Evolutionary conservation across 2,329 filamentous ascomycete species (phyloP).

Genomic region (Epichloe coenophiala): DNA sequence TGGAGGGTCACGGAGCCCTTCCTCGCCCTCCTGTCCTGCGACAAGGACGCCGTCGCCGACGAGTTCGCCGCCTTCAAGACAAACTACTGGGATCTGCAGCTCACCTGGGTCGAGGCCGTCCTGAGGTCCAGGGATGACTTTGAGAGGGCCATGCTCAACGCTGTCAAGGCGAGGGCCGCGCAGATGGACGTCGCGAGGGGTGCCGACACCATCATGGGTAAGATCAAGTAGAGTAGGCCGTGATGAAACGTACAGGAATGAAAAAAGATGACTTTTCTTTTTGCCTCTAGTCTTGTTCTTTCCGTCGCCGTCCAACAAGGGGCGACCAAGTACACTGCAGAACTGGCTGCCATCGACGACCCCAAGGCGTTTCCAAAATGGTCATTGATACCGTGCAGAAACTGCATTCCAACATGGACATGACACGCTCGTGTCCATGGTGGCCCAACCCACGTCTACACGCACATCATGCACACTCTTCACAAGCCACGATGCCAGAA

Average conservation of each 20-base stretch:
- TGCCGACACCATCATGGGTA: slow-evolving; percentile 90
- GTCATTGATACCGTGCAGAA: no score
- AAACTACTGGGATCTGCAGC: slow-evolving; percentile 84
- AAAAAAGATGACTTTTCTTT: no score
- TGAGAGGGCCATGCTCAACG: slow-evolving; percentile 76
- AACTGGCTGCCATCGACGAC: no score
- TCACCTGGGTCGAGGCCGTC: slow-evolving; percentile 91
- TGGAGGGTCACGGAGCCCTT: slow-evolving; percentile 88
- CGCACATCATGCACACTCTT: no score
- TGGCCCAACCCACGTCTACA: no score
- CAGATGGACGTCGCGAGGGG: slow-evolving; percentile 72
- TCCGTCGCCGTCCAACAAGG: no score
- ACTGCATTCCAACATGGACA: no score
- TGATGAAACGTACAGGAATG: no score
- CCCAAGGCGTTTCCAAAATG: no score
- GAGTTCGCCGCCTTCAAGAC: slow-evolving; percentile 75
- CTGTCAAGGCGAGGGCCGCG: slow-evolving; percentile 78
- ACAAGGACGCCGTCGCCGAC: slow-evolving; percentile 58
- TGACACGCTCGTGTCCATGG: no score
- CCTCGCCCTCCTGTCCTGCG: slow-evolving; percentile 62
- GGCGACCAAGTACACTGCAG: no score
- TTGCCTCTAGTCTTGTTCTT: neutral
- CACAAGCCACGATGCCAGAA: no score
- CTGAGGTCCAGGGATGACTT: slow-evolving; percentile 82
- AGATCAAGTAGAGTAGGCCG: slow-evolving; percentile 73